These are phyloP conservation scores for Aspergillus biplanus DNA, from an alignment of 495 filamentous ascomycete species.

Conservation along the genomic window DNA sequence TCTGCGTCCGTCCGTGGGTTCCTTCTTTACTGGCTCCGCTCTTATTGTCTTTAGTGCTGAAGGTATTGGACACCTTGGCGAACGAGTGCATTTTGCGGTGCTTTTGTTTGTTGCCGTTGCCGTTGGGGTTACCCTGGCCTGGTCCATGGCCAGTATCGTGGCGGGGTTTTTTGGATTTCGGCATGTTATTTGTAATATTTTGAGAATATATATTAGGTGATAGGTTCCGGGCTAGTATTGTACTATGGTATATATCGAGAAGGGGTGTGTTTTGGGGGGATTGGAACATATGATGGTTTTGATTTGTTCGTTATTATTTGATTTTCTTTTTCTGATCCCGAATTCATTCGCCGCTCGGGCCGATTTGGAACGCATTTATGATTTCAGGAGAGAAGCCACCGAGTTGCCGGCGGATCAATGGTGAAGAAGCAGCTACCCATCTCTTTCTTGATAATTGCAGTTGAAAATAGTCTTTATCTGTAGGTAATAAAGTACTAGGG, in stretches of 20 bases:
- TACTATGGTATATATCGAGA: too few species aligned
- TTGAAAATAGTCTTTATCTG: neutral
- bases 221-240: too few species aligned
- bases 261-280: neutral
- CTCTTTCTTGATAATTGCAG: too few species aligned
- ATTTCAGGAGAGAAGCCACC: neutral
- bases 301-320: neutral
- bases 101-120: constrained; percentile 6
- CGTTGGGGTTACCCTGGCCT: constrained; percentile 1
- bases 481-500: neutral
- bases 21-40: neutral
- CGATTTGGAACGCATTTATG: neutral
- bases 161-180: constrained; percentile 8
- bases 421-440: too few species aligned
- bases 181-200: neutral
- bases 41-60: neutral
- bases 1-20: neutral
- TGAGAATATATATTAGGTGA: neutral
- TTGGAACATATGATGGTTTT: neutral
- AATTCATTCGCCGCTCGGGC: constrained; percentile 2
- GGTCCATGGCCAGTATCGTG: neutral
- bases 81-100: constrained; percentile 33
- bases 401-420: too few species aligned
- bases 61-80: constrained; percentile 24
- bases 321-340: neutral